Conservation (phyloP, 441 rosid species). For the Viola pubescens region DNA sequence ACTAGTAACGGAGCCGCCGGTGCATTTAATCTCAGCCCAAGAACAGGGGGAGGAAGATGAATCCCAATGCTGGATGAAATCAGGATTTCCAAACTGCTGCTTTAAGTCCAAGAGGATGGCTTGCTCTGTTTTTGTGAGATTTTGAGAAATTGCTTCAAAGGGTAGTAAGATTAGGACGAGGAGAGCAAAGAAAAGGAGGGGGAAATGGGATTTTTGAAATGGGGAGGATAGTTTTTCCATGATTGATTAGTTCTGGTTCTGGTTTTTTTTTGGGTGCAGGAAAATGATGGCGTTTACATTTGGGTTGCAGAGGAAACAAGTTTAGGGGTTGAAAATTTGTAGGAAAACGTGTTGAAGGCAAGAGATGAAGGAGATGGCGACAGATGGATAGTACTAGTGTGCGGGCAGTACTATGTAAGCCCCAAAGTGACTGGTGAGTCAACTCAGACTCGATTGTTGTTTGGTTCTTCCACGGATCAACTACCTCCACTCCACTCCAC, state of each 20-base stretch:
- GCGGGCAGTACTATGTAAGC: background rate
- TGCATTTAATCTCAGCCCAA: conserved; percentile 52
- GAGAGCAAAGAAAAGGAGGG: conserved; percentile 12
- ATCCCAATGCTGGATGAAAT: conserved; percentile 50
- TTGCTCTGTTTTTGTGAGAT: conserved; percentile 27
- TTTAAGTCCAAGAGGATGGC: conserved; percentile 46
- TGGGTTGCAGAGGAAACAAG: background rate
- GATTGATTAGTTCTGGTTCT: background rate
- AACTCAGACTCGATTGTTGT: background rate
- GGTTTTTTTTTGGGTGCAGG: background rate
- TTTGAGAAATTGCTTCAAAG: conserved; percentile 40
- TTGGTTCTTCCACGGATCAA: background rate
- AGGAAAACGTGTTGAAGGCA: background rate
- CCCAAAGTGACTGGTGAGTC: background rate
- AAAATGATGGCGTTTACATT: background rate
- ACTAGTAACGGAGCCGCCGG: conserved; percentile 31
- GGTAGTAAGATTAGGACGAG: conserved; percentile 32
- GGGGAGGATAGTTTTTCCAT: conserved; percentile 33
- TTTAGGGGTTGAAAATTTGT: background rate
- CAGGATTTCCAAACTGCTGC: conserved; percentile 49
- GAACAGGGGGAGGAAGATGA: conserved; percentile 48
- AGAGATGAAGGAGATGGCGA: background rate
- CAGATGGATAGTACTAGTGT: background rate
- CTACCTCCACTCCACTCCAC: too few species aligned
- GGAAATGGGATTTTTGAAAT: background rate